Conservation (phyloP, 176 grass and related monocot genomes). For the Cenchrus americanus region DNA sequence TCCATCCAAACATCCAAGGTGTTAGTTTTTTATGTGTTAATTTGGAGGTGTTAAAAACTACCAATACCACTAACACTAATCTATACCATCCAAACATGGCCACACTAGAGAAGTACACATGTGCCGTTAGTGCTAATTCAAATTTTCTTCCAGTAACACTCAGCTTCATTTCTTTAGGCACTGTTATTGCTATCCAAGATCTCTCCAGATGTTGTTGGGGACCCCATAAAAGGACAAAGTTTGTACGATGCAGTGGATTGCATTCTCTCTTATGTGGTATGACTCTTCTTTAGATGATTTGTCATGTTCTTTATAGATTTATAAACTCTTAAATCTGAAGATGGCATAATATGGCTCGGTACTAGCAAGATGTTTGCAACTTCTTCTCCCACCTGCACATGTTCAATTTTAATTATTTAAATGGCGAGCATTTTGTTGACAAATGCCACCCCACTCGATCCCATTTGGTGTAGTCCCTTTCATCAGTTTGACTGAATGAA, state of each 20-base stretch:
- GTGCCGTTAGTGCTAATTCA: neutral
- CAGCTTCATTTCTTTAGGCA: conserved; percentile 33
- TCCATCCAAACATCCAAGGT: no score
- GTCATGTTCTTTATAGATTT: neutral
- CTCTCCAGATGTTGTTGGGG: conserved; percentile 13
- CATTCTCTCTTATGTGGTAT: conserved; percentile 51
- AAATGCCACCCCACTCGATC: neutral
- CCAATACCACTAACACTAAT: no score
- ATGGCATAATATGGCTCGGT: neutral
- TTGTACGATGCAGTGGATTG: conserved; percentile 42
- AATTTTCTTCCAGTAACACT: neutral
- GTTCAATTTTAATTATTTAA: neutral
- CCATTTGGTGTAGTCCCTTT: no score
- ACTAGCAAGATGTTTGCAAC: neutral
- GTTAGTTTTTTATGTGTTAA: no score
- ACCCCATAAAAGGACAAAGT: conserved; percentile 32
- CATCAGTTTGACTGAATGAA: no score
- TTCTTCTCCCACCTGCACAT: neutral
- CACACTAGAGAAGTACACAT: neutral
- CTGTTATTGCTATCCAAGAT: conserved; percentile 37
- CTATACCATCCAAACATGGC: no score
- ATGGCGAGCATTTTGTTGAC: neutral
- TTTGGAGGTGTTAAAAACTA: no score
- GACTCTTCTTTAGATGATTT: neutral
- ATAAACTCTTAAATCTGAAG: neutral